Percentiles rank a stretch among this genome's conserved stretches.
Evolutionary conservation across 768 basidiomycete genomes (phyloP).

Genomic region (Vararia minispora): DNA sequence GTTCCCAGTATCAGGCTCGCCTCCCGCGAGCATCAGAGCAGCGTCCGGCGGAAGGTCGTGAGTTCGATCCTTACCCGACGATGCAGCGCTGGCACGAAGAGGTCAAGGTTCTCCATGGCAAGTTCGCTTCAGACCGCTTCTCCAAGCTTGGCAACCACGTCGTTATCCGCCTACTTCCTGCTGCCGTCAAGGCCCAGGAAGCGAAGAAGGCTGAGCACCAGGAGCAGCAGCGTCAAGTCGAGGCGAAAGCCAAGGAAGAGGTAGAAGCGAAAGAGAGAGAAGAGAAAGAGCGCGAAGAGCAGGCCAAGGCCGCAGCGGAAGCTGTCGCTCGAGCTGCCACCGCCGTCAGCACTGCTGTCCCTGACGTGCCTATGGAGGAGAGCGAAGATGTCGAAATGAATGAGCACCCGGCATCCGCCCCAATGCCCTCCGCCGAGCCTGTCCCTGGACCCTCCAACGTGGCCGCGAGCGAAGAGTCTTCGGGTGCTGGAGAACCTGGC

Average conservation of each 20-base stretch:
- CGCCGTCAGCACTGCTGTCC: too few relatives aligned
- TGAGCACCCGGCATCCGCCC: too few relatives aligned
- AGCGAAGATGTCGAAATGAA: background rate
- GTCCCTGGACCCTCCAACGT: background rate
- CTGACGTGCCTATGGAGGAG: background rate
- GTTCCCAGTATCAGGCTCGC: conserved; percentile 56
- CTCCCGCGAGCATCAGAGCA: conserved; percentile 27
- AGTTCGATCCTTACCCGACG: conserved; percentile 72
- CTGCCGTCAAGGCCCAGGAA: conserved; percentile 48
- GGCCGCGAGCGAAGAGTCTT: conserved; percentile 2
- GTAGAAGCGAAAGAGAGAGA: conserved; percentile 33
- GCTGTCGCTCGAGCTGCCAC: too few relatives aligned
- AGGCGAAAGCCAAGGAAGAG: conserved; percentile 40
- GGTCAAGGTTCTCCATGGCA: conserved; percentile 68
- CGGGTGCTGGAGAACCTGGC: conserved; percentile 15
- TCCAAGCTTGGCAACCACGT: conserved; percentile 63
- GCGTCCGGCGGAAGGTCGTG: conserved; percentile 38
- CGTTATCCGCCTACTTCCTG: conserved; percentile 64
- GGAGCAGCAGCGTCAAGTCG: conserved; percentile 30
- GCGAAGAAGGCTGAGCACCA: conserved; percentile 23
- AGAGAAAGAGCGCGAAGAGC: conserved; percentile 24
- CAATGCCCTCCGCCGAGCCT: conserved; percentile 3
- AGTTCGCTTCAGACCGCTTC: conserved; percentile 57
- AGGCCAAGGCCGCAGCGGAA: conserved; percentile 24
- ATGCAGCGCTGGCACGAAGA: conserved; percentile 87